Conservation (phyloP, 164 flowering plant genomes). For the Pachysandra terminalis region DNA sequence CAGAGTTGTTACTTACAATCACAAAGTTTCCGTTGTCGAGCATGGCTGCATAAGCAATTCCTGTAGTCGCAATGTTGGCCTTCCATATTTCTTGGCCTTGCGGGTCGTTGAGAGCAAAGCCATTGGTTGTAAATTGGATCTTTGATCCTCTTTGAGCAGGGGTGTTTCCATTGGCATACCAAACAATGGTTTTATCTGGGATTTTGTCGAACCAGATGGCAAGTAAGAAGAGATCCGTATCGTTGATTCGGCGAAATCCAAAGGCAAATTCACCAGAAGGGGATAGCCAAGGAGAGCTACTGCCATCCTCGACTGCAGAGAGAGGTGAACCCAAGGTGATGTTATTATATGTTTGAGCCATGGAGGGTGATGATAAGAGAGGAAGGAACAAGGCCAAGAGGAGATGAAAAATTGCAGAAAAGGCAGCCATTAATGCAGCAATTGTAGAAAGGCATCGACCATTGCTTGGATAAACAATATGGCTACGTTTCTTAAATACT, state of each 20-base stretch:
- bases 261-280: not conserved
- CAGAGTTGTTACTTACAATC: not conserved
- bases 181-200: slow-evolving; percentile 2
- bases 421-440: too few species aligned
- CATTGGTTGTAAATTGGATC: not conserved
- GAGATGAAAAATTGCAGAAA: too few species aligned
- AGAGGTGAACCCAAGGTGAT: not conserved
- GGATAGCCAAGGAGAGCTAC: not conserved
- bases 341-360: not conserved
- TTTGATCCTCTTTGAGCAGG: not conserved
- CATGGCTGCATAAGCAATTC: not conserved
- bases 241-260: not conserved
- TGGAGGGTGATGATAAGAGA: not conserved
- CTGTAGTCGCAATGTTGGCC: not conserved
- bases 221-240: not conserved
- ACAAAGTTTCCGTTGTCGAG: not conserved
- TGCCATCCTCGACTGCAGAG: not conserved
- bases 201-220: slow-evolving; percentile 13
- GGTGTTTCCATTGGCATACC: slow-evolving; percentile 6
- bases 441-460: too few species aligned
- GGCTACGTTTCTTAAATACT: too few species aligned
- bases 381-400: not conserved
- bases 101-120: not conserved
- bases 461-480: too few species aligned
- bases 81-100: not conserved